phyloP scores from a whole-genome alignment of 805 yeast species.

The Sugiyamaella mastotermitis region DNA sequence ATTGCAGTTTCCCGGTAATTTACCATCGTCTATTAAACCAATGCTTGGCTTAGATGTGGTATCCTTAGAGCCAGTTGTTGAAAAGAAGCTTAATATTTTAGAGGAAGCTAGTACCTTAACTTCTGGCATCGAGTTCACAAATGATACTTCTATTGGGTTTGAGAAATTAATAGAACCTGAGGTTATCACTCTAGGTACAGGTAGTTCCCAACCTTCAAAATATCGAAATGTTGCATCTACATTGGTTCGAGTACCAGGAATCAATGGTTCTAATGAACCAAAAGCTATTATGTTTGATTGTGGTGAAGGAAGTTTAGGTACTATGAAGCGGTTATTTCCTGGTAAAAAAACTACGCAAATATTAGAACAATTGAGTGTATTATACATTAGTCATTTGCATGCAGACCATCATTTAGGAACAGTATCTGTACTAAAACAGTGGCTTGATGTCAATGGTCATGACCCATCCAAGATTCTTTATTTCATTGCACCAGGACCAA shows the following conservation, averaged over 20 bases:
- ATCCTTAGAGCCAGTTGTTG: conserved; percentile 3
- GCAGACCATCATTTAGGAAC: conserved; percentile 96
- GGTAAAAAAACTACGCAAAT: conserved; percentile 37
- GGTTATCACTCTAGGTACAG: conserved; percentile 80
- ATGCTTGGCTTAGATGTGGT: conserved; percentile 6
- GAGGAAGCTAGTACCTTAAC: conserved; percentile 1
- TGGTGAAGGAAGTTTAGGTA: conserved; percentile 89
- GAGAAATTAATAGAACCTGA: conserved; percentile 33
- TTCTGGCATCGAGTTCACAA: background rate
- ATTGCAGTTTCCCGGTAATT: conserved; percentile 11
- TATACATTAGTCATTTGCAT: conserved; percentile 84
- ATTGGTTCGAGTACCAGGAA: conserved; percentile 59
- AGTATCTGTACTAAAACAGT: conserved; percentile 58
- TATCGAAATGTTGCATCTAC: conserved; percentile 82
- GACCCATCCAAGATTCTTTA: conserved; percentile 34
- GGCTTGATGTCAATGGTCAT: conserved; percentile 36
- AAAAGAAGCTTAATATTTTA: background rate
- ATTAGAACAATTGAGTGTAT: conserved; percentile 54
- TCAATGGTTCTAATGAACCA: conserved; percentile 15
- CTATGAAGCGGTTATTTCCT: conserved; percentile 58
- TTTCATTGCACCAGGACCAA: conserved; percentile 72
- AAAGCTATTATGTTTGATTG: conserved; percentile 65
- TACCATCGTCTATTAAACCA: conserved; percentile 5
- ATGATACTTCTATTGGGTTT: background rate
- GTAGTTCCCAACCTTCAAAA: conserved; percentile 82